Evolutionary conservation across 495 filamentous ascomycete species (phyloP).

Genomic region (Bathelium albidoporum): DNA sequence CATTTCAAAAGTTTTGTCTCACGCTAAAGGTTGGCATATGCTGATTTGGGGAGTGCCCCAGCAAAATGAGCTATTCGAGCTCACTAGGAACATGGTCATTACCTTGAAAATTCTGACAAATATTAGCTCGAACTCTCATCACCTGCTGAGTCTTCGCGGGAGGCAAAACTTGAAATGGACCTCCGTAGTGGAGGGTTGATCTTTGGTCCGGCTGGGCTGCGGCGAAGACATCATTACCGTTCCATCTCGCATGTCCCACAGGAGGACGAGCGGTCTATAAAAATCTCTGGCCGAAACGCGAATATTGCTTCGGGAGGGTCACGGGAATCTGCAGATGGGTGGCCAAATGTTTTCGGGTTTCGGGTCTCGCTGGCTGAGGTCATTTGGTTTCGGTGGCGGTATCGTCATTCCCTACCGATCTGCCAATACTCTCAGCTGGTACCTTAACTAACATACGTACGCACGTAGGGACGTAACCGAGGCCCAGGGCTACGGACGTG

Average conservation of each 20-base stretch:
- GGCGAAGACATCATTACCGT: background rate
- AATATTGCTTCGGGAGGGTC: background rate
- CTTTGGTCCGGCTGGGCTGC: background rate
- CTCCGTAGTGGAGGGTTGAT: no score
- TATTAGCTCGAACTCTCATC: no score
- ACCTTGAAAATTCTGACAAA: no score
- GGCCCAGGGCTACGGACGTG: background rate
- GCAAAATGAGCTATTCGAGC: no score
- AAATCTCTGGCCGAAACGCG: background rate
- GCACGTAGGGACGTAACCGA: background rate
- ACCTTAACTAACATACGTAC: background rate
- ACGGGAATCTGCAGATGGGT: background rate
- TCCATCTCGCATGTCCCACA: background rate
- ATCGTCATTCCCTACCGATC: background rate
- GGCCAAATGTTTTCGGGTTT: background rate
- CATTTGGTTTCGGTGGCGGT: background rate
- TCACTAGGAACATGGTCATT: no score
- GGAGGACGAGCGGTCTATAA: background rate
- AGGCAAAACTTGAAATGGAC: no score
- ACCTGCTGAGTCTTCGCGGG: no score
- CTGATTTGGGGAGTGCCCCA: no score
- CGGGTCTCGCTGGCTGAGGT: background rate
- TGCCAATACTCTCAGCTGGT: background rate
- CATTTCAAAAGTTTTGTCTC: no score
- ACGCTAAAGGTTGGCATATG: no score